Base-by-base conservation (phyloP, 352 stramenopile species). In the Phytophthora agathidicida region DNA sequence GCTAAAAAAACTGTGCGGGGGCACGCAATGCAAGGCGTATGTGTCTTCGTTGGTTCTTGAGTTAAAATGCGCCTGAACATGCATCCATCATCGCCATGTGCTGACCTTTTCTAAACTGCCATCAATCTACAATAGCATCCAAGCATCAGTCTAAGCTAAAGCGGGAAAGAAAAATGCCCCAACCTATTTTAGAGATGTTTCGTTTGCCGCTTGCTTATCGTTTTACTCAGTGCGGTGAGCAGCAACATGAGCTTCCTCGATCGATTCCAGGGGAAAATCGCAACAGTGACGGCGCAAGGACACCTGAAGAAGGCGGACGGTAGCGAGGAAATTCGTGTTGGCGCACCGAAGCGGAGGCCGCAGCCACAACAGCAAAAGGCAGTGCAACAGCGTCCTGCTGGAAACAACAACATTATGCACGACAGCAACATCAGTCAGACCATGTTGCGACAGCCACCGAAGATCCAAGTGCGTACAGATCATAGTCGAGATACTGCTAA, bases 241-340 rank as follows among this genome's bases (percentile, higher is more conserved):
- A n/a, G 19, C n/a, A 35, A 5, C 26, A 92, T 94, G 85, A 94
- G 78, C 68, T 94, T 94, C 58, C 62, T 93, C 27, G 82, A 91
- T 50, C 71, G 85, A 41, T 94, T 94, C 55, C 82, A 91, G 37
- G 77, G 81, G 50, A 94, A 94, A 67, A 91, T 92, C 44, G 76
- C 81, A 43, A 93, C 83, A 1, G 85, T 94, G 57, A 93, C 81
- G 3, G 83, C 82, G 3, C 83, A 93, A 46, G 83, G 83, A 0
- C 83, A 91, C 23, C 70, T 93, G 7, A 88, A 86, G 52, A 89
- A 90, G 35, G 79, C 81, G 6, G 85, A 92, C 42, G 85, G 85
- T 16, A 91, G 79, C 48, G 83, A 94, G 42, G 85, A 91, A 60
- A 89, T 94, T 45, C 85, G 85, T 2, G 83, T 90, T 11, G 85